These are phyloP conservation scores for Saturnispora ahearnii DNA, from an alignment of 805 yeast species.

Conservation along the genomic window DNA sequence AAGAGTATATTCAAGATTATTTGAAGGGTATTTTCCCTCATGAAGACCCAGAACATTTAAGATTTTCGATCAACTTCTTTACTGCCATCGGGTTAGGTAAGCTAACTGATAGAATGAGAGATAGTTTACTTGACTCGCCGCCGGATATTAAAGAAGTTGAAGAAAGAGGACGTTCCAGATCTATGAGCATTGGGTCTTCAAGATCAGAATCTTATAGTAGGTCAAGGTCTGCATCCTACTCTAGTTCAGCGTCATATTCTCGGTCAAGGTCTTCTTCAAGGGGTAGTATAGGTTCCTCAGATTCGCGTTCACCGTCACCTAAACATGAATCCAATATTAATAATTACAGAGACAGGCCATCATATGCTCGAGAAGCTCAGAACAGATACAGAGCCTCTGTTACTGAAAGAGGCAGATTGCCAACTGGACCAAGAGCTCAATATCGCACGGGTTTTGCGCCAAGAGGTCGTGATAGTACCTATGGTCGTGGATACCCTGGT, in stretches of 20 bases:
- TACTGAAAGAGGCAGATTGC: neutral
- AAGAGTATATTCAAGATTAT: constrained; percentile 40
- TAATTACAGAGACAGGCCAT: neutral
- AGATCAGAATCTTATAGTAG: constrained; percentile 16
- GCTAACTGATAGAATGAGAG: constrained; percentile 77
- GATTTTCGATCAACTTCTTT: constrained; percentile 82
- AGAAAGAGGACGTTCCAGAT: constrained; percentile 4
- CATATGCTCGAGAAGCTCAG: neutral
- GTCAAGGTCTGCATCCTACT: constrained; percentile 11
- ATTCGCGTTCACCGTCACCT: constrained; percentile 13
- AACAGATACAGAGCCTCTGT: neutral
- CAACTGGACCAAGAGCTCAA: neutral
- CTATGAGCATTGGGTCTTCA: neutral
- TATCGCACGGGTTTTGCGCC: neutral
- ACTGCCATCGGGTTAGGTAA: constrained; percentile 88
- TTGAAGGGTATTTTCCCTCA: constrained; percentile 60
- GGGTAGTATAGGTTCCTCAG: constrained; percentile 4
- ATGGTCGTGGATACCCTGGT: neutral
- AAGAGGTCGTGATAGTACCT: constrained; percentile 9
- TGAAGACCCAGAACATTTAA: constrained; percentile 39
- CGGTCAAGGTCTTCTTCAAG: constrained; percentile 4
- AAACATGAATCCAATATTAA: neutral
- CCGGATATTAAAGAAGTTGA: constrained; percentile 14
- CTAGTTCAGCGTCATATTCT: constrained; percentile 13
- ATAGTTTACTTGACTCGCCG: constrained; percentile 20